These are phyloP conservation scores for Coemansia sp. DNA, from an alignment of 192 early-diverging fungal species.

Conservation along the genomic window DNA sequence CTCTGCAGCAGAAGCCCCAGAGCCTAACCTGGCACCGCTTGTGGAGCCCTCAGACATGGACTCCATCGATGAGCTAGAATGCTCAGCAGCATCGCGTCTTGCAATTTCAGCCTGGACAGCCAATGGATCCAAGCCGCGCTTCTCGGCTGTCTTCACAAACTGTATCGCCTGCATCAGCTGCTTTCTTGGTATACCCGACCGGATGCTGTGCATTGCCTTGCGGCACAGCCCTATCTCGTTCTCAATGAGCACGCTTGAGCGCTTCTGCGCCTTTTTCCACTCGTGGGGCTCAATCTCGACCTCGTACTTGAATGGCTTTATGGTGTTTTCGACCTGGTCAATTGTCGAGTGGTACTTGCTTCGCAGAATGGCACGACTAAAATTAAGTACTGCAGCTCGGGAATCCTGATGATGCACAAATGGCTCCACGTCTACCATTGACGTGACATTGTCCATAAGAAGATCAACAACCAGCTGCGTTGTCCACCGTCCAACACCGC, in stretches of 20 bases:
- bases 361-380: slow-evolving; percentile 83
- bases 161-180: slow-evolving; percentile 84
- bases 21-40: background rate
- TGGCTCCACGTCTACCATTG: slow-evolving; percentile 76
- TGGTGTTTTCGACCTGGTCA: slow-evolving; percentile 98
- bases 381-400: slow-evolving; percentile 73
- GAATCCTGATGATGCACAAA: slow-evolving; percentile 86
- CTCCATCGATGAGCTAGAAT: background rate
- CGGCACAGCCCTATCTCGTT: slow-evolving; percentile 79
- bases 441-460: slow-evolving; percentile 79
- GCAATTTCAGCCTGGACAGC: slow-evolving; percentile 39
- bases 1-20: background rate
- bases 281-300: slow-evolving; percentile 90
- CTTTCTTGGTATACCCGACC: slow-evolving; percentile 70
- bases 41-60: slow-evolving; percentile 9
- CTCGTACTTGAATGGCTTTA: slow-evolving; percentile 99
- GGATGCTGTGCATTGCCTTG: slow-evolving; percentile 69
- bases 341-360: slow-evolving; percentile 85
- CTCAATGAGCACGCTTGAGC: slow-evolving; percentile 74
- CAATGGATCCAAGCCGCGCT: slow-evolving; percentile 55
- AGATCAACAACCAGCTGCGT: slow-evolving; percentile 93
- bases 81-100: slow-evolving; percentile 29
- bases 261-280: slow-evolving; percentile 88
- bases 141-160: slow-evolving; percentile 71
- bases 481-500: slow-evolving; percentile 86